phyloP scores from a whole-genome alignment of 345 rosid genomes.

The Aquilaria sinensis region DNA sequence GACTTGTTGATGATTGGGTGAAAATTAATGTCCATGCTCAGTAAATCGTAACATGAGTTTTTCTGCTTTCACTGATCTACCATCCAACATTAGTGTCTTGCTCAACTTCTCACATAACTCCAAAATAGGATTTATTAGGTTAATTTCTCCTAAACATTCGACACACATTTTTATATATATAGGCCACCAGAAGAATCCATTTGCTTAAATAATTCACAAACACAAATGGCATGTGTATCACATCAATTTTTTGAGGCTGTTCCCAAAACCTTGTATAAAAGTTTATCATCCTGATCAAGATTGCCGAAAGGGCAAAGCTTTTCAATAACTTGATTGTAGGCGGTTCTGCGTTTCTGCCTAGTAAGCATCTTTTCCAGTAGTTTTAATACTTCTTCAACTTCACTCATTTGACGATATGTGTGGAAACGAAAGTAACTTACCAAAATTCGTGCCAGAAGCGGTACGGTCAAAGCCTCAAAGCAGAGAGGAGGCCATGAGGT shows the following conservation, averaged over 20 bases:
- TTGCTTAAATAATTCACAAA: constrained; percentile 63
- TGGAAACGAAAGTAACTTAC: constrained; percentile 16
- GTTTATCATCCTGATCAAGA: constrained; percentile 66
- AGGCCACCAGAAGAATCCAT: constrained; percentile 58
- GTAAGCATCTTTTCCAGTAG: constrained; percentile 72
- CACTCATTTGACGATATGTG: constrained; percentile 61
- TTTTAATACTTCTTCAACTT: constrained; percentile 66
- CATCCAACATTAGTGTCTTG: constrained; percentile 52
- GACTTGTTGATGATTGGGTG: constrained; percentile 11
- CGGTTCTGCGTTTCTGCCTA: constrained; percentile 56
- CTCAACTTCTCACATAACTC: constrained; percentile 65
- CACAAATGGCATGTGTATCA: constrained; percentile 55
- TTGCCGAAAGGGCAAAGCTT: constrained; percentile 77
- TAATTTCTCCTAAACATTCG: constrained; percentile 63
- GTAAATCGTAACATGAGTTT: constrained; percentile 54
- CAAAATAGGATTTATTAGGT: constrained; percentile 55
- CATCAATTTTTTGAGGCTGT: constrained; percentile 69
- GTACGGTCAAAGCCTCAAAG: too few species aligned
- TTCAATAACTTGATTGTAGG: constrained; percentile 88
- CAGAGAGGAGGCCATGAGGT: too few species aligned
- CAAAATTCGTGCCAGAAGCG: too few species aligned
- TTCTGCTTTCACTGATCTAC: constrained; percentile 70
- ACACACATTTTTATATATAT: constrained; percentile 48
- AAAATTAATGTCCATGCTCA: constrained; percentile 39
- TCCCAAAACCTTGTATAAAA: constrained; percentile 59